Evolutionary conservation across 2,329 filamentous ascomycete species (phyloP), one percentile per base, ranked within the genome.

Genomic region (Ceratocystis huliohia): DNA sequence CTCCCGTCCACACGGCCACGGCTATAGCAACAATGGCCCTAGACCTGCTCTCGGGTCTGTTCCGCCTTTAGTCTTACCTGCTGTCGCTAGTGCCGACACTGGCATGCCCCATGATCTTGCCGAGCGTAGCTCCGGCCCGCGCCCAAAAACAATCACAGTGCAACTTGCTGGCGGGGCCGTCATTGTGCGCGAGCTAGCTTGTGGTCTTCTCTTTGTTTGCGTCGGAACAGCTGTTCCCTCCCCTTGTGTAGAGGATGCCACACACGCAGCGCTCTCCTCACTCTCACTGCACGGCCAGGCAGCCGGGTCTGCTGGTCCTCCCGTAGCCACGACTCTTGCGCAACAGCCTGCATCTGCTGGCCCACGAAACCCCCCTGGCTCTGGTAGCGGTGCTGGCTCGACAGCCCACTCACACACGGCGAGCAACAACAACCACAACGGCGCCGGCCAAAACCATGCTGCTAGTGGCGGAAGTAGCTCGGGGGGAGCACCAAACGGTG

Each of bases 121-220:
- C 46, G 33, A 45, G 28, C 15, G 61, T 17, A 65, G 44, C 50
- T 44, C 25, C 41, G 33, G 64, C 37, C 65, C 56, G 30, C 61
- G 57, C n/a, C 64, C 66, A 7, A 53, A 74, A 67, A 78, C 79
- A 50, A 79, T 85, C 45, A 84, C 82, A 0, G 78, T 86, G 41
- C 82, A 87, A 74, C 80, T 87, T 62, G 77, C 78, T 37, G 82
- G 78, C 63, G 79, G 81, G 41, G 80, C 85, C 37, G 79, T 87
- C 70, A 80, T 86, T 22, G 82, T 87, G 66, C 78, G 83, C 10
- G 76, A 77, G 1, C 75, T 87, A 41, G 77, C 76, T 50, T 86
- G 83, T 73, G 83, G 83, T 20, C 77, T 87, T 59, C 76, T 87
- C 46, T 84, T 87, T 69, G 81, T 86, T 61, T 84, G 82, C 70